These are phyloP conservation scores for Xylariaceae sp. DNA, from an alignment of 2,329 filamentous ascomycete species.

Conservation along the genomic window DNA sequence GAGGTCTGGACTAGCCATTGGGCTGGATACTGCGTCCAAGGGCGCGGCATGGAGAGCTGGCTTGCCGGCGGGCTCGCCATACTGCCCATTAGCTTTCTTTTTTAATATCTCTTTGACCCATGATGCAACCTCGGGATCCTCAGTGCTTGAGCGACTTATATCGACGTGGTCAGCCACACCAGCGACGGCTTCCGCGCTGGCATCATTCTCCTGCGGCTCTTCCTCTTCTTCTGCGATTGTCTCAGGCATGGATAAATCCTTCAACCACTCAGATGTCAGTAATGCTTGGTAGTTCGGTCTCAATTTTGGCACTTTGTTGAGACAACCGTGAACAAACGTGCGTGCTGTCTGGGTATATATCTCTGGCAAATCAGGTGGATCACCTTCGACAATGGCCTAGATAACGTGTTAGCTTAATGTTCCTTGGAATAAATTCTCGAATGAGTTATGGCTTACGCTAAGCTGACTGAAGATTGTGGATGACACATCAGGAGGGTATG, in stretches of 20 bases:
- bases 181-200: slow-evolving; percentile 47
- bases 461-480: slow-evolving; percentile 98
- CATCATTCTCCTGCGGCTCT: slow-evolving; percentile 42
- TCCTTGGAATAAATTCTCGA: not conserved
- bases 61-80: slow-evolving; percentile 58
- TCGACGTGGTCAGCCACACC: slow-evolving; percentile 53
- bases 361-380: slow-evolving; percentile 86
- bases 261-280: slow-evolving; percentile 87
- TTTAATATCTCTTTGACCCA: slow-evolving; percentile 82
- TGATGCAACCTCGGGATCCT: slow-evolving; percentile 81
- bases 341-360: slow-evolving; percentile 80
- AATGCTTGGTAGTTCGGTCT: slow-evolving; percentile 94
- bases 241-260: slow-evolving; percentile 73
- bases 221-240: slow-evolving; percentile 46
- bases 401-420: slow-evolving; percentile 26
- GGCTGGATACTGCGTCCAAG: slow-evolving; percentile 70
- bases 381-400: slow-evolving; percentile 95
- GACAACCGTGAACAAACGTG: slow-evolving; percentile 85
- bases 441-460: slow-evolving; percentile 70
- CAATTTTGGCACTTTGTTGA: slow-evolving; percentile 90
- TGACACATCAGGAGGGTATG: slow-evolving; percentile 95
- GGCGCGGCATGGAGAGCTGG: slow-evolving; percentile 90
- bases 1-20: slow-evolving; percentile 49
- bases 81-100: slow-evolving; percentile 63
- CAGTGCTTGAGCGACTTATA: slow-evolving; percentile 53